Evolutionary conservation across 495 filamentous ascomycete genomes (phyloP), one percentile per base, ranked within the genome.

Genomic region (Neurospora sp.): DNA sequence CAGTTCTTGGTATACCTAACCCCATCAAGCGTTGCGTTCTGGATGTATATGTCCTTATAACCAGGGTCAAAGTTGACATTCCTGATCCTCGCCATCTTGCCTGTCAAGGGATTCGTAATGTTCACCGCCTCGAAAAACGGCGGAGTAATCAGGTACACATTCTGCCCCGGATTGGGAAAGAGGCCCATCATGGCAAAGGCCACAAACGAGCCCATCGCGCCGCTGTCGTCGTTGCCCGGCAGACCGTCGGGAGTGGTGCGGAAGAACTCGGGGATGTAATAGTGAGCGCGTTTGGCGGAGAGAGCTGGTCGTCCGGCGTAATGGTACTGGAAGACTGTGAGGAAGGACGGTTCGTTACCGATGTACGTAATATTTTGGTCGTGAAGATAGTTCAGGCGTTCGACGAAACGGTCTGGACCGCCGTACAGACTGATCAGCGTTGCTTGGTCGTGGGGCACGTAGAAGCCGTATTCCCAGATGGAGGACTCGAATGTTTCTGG

Each of bases 111-210:
- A 71, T 87, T 87, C 8, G 84, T 89, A 49, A 93, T 85, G 74
- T 87, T 91, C 10, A 93, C 85, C 70, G 84, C 81, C 77, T 89
- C 87, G 79, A 93, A 93, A 77, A 86, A 92, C 0, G 90, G 90
- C 5, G 89, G 84, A 8, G 82, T 91, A 71, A 93, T 92, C 8
- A 94, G 84, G 73, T 94, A 93, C 0, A 93, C 91, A 76, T 93
- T 82, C 77, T 93, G 91, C 6, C 92, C 92, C 1, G 91, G 89
- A 35, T 92, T 90, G 0, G 92, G 92, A 80, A 92, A 94, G 0
- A 93, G 79, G 4, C 92, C 92, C 79, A 92, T 87, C 90, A 92
- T 93, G 70, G 87, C 85, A 23, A 93, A 87, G 2, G 89, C 90
- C 1, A 90, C 82, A 74, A 93, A 93, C 5, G 88, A 87, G 14